Evolutionary conservation across 192 early-diverging fungal species (phyloP).

Genomic region (Coemansia sp.): DNA sequence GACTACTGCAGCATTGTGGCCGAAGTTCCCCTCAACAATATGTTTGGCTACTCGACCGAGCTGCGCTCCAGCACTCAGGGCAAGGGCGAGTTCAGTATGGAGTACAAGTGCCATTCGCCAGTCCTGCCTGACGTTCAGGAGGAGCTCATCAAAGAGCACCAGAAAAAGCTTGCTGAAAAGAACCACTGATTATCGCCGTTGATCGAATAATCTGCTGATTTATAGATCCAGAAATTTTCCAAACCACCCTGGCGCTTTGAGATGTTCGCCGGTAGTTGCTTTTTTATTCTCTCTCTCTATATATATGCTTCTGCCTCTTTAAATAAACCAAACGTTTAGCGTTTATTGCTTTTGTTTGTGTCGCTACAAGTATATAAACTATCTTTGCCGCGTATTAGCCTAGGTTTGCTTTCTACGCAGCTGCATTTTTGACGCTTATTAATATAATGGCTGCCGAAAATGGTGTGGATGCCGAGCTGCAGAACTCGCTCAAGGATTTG

Average conservation of each 20-base stretch:
- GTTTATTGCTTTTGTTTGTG: too few species aligned
- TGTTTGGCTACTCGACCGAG: slow-evolving; percentile 99
- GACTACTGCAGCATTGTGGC: slow-evolving; percentile 84
- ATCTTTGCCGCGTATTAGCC: too few species aligned
- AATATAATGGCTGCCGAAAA: slow-evolving; percentile 29
- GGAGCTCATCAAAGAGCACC: slow-evolving; percentile 83
- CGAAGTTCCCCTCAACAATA: slow-evolving; percentile 94
- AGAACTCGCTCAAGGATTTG: slow-evolving; percentile 33
- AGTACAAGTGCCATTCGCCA: slow-evolving; percentile 83
- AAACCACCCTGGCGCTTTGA: neutral
- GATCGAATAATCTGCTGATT: slow-evolving; percentile 7
- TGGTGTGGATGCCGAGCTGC: slow-evolving; percentile 21
- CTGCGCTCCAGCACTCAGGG: slow-evolving; percentile 88
- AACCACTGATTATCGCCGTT: slow-evolving; percentile 28
- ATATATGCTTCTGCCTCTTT: too few species aligned
- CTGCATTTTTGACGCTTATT: too few species aligned
- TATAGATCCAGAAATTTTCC: slow-evolving; percentile 9
- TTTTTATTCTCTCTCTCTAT: slow-evolving; percentile 8
- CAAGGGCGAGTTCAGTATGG: slow-evolving; percentile 98
- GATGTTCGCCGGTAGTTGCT: neutral
- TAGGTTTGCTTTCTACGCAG: too few species aligned
- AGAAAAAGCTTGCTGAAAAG: slow-evolving; percentile 63
- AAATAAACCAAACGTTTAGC: too few species aligned
- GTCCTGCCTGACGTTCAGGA: slow-evolving; percentile 79
- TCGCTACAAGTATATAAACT: too few species aligned